Evolutionary conservation across 495 filamentous ascomycete species (phyloP), one percentile per base, ranked within the genome.

Genomic region (Thozetella sp.): DNA sequence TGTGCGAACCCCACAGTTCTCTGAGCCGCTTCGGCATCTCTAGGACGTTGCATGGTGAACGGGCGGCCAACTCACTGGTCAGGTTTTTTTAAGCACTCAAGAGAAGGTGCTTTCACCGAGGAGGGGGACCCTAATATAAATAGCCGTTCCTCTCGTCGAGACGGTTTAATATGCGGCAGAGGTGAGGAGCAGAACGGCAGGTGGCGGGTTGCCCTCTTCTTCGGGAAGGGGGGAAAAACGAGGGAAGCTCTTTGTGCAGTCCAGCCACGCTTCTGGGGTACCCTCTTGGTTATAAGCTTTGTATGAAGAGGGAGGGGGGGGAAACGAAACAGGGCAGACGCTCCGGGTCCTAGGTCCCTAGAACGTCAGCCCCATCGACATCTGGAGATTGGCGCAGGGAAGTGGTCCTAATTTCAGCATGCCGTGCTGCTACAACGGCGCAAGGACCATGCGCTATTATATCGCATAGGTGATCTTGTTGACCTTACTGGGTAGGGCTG

Each of bases 381-480:
- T 48, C 43, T 48, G 20, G 43, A 48, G 43, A 48, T 48, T 48
- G 43, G n/a, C 43, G 20, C 43, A 48, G 43, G 43, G 43, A n/a
- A 48, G 43, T n/a, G 43, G 43, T 4, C 43, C 43, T 20, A 48
- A 48, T 48, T 48, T 48, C 43, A 48, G 9, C 43, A 48, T 48
- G 43, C 43, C 43, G 43, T n/a, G n/a, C 43, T 48, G n/a, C 43
- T 48, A 48, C 43, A n/a, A 20, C 6, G 43, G 43, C 43, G 43
- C 43, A 48, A 20, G 43, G 43, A 48, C 43, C 43, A 48, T 48
- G 43, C 43, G 43, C 43, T 20, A 48, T 48, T 48, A 48, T 48
- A 48, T 37, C 30, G 6, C 30, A n/a, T 48, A 48, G 43, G 43
- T n/a, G 43, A 48, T 48, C 43, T 48, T 48, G 43, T 48, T n/a